A percentile compares a stretch with the other conserved stretches of the same genome.
phyloP scores from a whole-genome alignment of 805 yeast species.

The Ogataea thermomethanolica region DNA sequence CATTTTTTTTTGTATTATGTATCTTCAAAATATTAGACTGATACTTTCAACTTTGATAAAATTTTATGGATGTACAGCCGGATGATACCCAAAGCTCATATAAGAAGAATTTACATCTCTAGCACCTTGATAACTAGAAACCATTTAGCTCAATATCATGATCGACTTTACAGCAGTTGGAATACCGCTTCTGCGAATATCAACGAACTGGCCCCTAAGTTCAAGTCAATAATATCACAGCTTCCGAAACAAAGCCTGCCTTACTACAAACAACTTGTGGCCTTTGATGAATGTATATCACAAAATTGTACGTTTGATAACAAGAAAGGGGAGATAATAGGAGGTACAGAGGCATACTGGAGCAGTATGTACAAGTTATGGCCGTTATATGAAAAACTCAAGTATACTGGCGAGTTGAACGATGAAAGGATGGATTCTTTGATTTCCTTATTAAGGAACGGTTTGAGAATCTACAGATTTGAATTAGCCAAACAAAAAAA shows the following conservation, averaged over 20 bases:
- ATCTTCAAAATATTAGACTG: no score
- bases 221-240: slow-evolving; percentile 15
- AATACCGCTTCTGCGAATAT: neutral
- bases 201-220: slow-evolving; percentile 5
- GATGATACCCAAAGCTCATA: neutral
- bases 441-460: slow-evolving; percentile 51
- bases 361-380: slow-evolving; percentile 46
- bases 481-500: slow-evolving; percentile 50
- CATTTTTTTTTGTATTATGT: no score
- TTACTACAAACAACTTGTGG: slow-evolving; percentile 46
- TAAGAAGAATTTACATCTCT: neutral
- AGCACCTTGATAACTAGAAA: no score
- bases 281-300: slow-evolving; percentile 48
- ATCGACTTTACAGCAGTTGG: no score
- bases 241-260: slow-evolving; percentile 39
- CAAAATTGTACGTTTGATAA: slow-evolving; percentile 34
- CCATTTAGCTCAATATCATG: no score
- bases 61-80: neutral
- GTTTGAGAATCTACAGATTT: slow-evolving; percentile 50
- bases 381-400: slow-evolving; percentile 46
- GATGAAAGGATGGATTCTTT: slow-evolving; percentile 42
- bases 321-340: slow-evolving; percentile 33
- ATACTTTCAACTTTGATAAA: neutral
- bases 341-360: slow-evolving; percentile 45
- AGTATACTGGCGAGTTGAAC: slow-evolving; percentile 45